Conservation (phyloP, 768 basidiomycete genomes). For the Mycena sanguinolenta region DNA sequence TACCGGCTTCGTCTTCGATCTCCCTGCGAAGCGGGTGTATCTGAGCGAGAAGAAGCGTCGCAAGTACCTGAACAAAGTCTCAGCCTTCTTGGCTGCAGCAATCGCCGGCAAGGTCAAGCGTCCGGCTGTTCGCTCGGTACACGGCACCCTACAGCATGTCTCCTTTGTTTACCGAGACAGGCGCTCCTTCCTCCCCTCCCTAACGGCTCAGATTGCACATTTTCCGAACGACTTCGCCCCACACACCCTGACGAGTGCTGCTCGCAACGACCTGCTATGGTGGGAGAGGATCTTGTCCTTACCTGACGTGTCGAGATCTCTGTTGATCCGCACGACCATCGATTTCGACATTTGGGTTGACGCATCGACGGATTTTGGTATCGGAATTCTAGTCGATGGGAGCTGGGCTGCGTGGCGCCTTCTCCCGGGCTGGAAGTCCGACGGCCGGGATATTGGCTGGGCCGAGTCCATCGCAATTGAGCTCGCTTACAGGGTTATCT, state of each 20-base stretch:
- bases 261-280: conserved; percentile 10
- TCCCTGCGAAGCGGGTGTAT: neutral
- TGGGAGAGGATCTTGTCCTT: conserved; percentile 13
- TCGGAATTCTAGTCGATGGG: conserved; percentile 7
- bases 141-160: conserved; percentile 8
- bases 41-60: neutral
- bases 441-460: conserved; percentile 18
- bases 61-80: neutral
- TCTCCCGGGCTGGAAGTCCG: conserved; percentile 5
- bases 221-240: neutral
- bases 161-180: conserved; percentile 9
- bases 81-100: neutral
- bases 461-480: conserved; percentile 15
- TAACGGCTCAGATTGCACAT: neutral
- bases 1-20: no score
- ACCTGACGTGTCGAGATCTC: conserved; percentile 1
- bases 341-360: conserved; percentile 22
- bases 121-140: neutral
- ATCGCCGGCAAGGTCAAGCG: neutral
- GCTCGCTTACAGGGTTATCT: no score
- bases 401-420: conserved; percentile 12
- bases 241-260: conserved; percentile 1
- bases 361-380: conserved; percentile 13
- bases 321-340: neutral
- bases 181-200: conserved; percentile 11